Percentiles rank a stretch among this genome's conserved stretches.
phyloP scores from a whole-genome alignment of 805 yeast genomes.

The Ascoidea tarda region DNA sequence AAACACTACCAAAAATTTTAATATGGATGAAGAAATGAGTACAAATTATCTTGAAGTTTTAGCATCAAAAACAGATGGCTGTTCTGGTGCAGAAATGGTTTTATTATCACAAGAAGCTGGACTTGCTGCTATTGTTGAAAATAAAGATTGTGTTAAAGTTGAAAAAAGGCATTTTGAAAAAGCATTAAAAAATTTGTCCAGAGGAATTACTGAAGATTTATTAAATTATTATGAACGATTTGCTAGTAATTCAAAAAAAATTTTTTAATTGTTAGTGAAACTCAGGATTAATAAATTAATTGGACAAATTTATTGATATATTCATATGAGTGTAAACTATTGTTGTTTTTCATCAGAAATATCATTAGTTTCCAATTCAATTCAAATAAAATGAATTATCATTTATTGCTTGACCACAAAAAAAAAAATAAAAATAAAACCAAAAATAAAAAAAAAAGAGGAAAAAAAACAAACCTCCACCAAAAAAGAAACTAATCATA shows the following conservation, averaged over 20 bases:
- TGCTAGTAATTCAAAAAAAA: neutral
- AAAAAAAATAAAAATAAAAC: no score
- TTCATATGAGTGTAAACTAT: no score
- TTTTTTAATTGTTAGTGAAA: no score
- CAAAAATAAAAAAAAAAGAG: no score
- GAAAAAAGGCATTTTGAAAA: conserved; percentile 51
- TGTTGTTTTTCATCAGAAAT: no score
- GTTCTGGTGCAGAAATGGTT: conserved; percentile 95
- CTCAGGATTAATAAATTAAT: no score
- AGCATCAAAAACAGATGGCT: conserved; percentile 66
- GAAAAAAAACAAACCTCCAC: no score
- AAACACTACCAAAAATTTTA: conserved; percentile 57
- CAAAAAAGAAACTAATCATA: no score
- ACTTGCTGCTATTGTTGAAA: conserved; percentile 79
- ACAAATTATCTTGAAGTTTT: conserved; percentile 29
- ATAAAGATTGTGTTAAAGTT: conserved; percentile 38
- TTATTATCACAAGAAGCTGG: conserved; percentile 93
- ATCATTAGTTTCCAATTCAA: no score
- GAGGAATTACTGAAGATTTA: conserved; percentile 81
- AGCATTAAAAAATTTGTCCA: conserved; percentile 55
- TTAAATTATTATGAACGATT: conserved; percentile 50
- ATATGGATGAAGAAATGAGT: conserved; percentile 29
- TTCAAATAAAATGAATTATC: no score
- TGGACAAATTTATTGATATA: no score
- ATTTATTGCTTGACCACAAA: no score